phyloP scores from a whole-genome alignment of 2,329 filamentous ascomycete genomes.

The Cladosporium sp. region DNA sequence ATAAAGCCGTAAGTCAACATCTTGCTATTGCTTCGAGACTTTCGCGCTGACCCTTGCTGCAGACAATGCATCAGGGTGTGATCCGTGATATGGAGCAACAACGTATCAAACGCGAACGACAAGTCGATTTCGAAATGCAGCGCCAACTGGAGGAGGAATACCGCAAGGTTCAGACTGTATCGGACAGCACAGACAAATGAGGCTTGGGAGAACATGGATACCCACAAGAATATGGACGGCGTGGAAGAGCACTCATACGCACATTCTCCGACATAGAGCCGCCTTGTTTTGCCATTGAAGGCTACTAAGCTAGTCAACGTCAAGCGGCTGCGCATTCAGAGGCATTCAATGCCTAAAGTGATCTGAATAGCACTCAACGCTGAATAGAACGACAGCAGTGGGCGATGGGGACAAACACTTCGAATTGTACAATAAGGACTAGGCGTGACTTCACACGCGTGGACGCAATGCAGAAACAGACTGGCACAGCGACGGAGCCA shows the following conservation, averaged over 20 bases:
- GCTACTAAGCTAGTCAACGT: neutral
- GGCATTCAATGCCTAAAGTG: neutral
- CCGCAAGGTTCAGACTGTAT: conserved; percentile 80
- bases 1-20: conserved; percentile 65
- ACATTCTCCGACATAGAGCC: neutral
- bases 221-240: neutral
- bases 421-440: neutral
- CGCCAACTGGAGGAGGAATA: conserved; percentile 83
- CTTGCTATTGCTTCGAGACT: neutral
- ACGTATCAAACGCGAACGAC: conserved; percentile 82
- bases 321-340: neutral
- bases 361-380: neutral
- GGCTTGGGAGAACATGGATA: neutral
- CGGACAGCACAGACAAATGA: conserved; percentile 42
- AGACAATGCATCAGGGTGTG: conserved; percentile 96
- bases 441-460: neutral
- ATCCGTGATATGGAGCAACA: conserved; percentile 94
- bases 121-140: conserved; percentile 94
- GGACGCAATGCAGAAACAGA: neutral
- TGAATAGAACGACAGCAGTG: neutral
- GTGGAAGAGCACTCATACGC: neutral
- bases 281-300: neutral
- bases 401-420: neutral
- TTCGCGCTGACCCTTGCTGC: conserved; percentile 6
- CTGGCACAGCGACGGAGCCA: neutral